A percentile compares a stretch with the other conserved stretches of the same genome.
These are phyloP conservation scores for Apophysomyces sp. DNA, from an alignment of 371 early-diverging fungal genomes.

Conservation along the genomic window DNA sequence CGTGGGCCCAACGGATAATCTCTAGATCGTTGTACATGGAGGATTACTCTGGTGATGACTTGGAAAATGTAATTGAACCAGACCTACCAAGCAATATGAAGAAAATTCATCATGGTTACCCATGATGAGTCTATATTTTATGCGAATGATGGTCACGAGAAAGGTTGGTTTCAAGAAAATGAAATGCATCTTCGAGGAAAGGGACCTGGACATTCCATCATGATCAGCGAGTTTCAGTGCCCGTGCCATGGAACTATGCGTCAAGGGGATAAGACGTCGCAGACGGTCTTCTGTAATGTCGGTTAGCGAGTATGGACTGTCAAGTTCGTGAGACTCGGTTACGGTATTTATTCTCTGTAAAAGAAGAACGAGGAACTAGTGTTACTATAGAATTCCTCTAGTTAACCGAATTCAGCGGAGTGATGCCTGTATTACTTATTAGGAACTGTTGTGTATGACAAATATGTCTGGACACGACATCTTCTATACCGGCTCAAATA, in stretches of 20 bases:
- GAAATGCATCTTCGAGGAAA: constrained; percentile 3
- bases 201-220: constrained; percentile 1
- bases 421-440: no score
- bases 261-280: constrained; percentile 2
- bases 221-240: constrained; percentile 15
- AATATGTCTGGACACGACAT: no score
- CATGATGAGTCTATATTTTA: constrained; percentile 16
- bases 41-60: not conserved
- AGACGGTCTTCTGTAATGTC: no score
- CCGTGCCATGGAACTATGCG: constrained; percentile 13
- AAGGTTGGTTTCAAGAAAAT: constrained; percentile 5
- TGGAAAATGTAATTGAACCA: not conserved
- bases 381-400: no score
- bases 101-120: constrained; percentile 2
- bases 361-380: no score
- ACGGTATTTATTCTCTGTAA: no score
- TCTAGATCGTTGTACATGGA: not conserved
- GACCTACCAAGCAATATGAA: not conserved
- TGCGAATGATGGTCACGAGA: constrained; percentile 5
- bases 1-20: constrained; percentile 9
- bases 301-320: no score
- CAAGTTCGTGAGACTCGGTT: no score
- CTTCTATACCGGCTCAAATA: not conserved
- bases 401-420: no score
- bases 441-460: no score